Evolutionary conservation across 202 grass and related monocot species (phyloP).

Genomic region (Setaria viridis): DNA sequence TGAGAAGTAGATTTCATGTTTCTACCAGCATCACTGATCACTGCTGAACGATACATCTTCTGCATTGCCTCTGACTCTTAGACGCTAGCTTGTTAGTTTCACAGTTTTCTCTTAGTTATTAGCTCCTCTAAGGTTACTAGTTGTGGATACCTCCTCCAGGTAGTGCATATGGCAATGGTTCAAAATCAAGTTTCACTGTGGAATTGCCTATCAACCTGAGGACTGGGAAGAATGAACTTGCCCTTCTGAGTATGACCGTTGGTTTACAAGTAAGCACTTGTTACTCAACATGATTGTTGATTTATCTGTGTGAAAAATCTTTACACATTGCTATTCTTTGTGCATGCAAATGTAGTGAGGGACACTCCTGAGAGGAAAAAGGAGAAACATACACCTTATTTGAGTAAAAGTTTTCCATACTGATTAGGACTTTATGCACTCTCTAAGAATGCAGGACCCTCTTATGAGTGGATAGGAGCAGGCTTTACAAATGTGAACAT

Average conservation of each 20-base stretch:
- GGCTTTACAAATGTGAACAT: slow-evolving; percentile 79
- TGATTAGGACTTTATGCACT: slow-evolving; percentile 37
- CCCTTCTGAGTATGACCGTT: slow-evolving; percentile 90
- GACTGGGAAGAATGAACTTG: slow-evolving; percentile 78
- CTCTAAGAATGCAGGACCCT: slow-evolving; percentile 80
- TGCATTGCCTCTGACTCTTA: background rate
- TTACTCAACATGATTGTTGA: slow-evolving; percentile 12
- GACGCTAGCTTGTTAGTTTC: slow-evolving; percentile 6
- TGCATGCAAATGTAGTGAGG: slow-evolving; percentile 17
- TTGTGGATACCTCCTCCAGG: slow-evolving; percentile 50
- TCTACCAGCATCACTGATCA: background rate
- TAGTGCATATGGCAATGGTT: slow-evolving; percentile 79
- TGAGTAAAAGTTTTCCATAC: slow-evolving; percentile 19
- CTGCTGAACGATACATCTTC: slow-evolving; percentile 8
- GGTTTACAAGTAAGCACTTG: slow-evolving; percentile 83
- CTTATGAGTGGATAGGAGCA: slow-evolving; percentile 94
- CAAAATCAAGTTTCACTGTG: slow-evolving; percentile 68
- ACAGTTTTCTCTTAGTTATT: slow-evolving; percentile 33
- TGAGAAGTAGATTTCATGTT: slow-evolving; percentile 30
- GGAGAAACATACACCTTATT: background rate
- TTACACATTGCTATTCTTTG: slow-evolving; percentile 26
- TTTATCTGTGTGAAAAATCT: background rate
- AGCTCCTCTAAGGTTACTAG: slow-evolving; percentile 3
- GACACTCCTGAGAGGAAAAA: background rate
- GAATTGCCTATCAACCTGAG: slow-evolving; percentile 59